phyloP scores from a whole-genome alignment of 2,329 filamentous ascomycete genomes.

The Penicillium sp. region DNA sequence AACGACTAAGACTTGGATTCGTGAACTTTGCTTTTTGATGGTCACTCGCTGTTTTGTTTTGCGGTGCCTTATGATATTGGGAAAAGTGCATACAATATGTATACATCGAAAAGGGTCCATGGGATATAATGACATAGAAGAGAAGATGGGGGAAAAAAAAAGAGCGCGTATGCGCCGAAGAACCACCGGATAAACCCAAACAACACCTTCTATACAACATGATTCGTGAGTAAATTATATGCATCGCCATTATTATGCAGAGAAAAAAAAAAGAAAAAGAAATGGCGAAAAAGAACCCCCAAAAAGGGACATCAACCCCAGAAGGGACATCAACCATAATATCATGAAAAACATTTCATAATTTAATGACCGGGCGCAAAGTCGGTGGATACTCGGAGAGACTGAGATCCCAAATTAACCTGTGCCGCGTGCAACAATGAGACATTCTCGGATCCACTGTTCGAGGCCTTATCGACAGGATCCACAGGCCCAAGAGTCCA shows the following conservation, averaged over 20 bases:
- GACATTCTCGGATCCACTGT: slow-evolving; percentile 5
- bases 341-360: not conserved
- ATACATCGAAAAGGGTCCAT: not conserved
- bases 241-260: slow-evolving; percentile 18
- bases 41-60: not conserved
- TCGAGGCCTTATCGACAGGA: slow-evolving; percentile 30
- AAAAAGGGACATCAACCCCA: not conserved
- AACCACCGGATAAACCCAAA: slow-evolving; percentile 2
- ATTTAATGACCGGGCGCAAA: slow-evolving; percentile 6
- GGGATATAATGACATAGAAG: slow-evolving; percentile 1
- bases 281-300: not conserved
- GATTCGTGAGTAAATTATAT: slow-evolving; percentile 19
- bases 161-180: not conserved
- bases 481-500: slow-evolving; percentile 55
- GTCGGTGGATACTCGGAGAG: not conserved
- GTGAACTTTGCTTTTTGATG: not conserved
- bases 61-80: not conserved
- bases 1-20: not conserved
- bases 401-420: not conserved
- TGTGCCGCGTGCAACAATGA: not conserved
- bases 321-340: slow-evolving; percentile 2
- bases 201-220: slow-evolving; percentile 25
- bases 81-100: not conserved
- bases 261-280: not conserved
- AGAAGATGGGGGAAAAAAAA: not conserved